Conservation (phyloP, 768 basidiomycete genomes). For the Boletellus ananas region DNA sequence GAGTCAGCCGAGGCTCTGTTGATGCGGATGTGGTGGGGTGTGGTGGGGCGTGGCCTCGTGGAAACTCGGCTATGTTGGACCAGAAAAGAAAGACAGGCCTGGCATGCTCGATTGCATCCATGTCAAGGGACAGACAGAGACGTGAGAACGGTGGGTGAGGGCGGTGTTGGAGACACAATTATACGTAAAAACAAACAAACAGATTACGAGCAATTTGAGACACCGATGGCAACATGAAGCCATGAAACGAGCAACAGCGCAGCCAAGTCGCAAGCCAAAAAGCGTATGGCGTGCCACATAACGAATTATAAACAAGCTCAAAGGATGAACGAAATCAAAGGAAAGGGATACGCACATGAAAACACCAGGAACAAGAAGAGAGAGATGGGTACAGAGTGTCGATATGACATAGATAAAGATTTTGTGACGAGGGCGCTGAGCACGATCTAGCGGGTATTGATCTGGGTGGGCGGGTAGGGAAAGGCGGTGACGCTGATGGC, state of each 20-base stretch:
- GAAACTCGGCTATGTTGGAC: too few relatives aligned
- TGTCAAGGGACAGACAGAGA: background rate
- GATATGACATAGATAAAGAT: constrained; percentile 2
- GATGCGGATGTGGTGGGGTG: too few relatives aligned
- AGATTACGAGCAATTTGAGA: background rate
- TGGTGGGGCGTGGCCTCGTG: too few relatives aligned
- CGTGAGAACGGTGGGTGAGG: background rate
- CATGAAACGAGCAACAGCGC: constrained; percentile 16
- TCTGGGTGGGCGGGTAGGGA: constrained; percentile 28
- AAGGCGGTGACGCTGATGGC: constrained; percentile 26
- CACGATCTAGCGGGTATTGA: constrained; percentile 8
- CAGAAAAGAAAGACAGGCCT: too few relatives aligned
- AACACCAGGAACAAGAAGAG: constrained; percentile 3
- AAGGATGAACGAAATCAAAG: background rate
- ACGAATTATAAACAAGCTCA: constrained; percentile 7
- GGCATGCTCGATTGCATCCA: too few relatives aligned
- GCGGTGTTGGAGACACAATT: constrained; percentile 1
- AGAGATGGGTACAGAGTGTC: constrained; percentile 7
- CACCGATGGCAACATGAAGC: background rate
- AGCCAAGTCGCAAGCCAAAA: constrained; percentile 9
- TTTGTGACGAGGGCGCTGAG: background rate
- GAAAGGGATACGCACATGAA: constrained; percentile 14
- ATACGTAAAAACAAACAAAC: too few relatives aligned
- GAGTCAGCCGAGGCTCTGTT: too few relatives aligned
- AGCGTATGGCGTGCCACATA: constrained; percentile 8